Percentiles rank a stretch among this genome's conserved stretches.
Evolutionary conservation across 768 basidiomycete species (phyloP).

Genomic region (Auricularia sp.): DNA sequence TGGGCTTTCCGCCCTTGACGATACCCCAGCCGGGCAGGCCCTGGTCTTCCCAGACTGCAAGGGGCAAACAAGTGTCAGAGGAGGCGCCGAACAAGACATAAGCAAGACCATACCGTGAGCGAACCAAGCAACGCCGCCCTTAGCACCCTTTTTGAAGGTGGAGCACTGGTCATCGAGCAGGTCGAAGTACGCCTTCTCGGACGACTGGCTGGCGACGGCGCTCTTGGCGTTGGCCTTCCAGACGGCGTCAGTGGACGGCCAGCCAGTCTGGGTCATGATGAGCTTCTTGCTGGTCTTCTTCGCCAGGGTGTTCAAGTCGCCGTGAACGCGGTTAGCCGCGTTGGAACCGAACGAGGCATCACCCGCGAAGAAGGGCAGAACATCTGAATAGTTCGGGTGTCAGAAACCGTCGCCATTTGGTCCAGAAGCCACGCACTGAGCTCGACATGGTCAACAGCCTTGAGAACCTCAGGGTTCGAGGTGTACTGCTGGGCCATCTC

Average conservation of each 20-base stretch:
- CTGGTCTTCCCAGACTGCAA: neutral
- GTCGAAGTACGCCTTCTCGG: constrained; percentile 11
- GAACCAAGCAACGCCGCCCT: constrained; percentile 8
- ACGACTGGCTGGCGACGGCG: constrained; percentile 11
- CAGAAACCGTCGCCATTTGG: neutral
- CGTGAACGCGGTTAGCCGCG: neutral
- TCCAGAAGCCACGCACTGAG: constrained; percentile 7
- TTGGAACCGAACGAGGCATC: constrained; percentile 7
- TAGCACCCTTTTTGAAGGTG: constrained; percentile 5
- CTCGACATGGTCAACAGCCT: constrained; percentile 12
- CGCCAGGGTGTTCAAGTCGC: neutral
- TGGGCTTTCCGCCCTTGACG: neutral
- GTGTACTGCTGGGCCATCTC: constrained; percentile 14
- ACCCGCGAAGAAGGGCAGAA: constrained; percentile 9
- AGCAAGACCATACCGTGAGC: neutral
- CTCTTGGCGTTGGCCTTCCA: constrained; percentile 12
- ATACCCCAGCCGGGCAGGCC: neutral
- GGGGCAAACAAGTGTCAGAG: neutral
- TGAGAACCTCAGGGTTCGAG: constrained; percentile 5
- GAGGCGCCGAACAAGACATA: neutral
- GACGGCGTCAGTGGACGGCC: constrained; percentile 13
- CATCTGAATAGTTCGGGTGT: neutral
- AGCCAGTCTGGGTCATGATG: constrained; percentile 9
- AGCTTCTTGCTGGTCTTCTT: constrained; percentile 3
- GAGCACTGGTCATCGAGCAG: constrained; percentile 13